A percentile compares a stretch with the other conserved stretches of the same genome.
These are phyloP conservation scores for Kurtzmaniella natalensis DNA, from an alignment of 1,139 yeast genomes.

Conservation along the genomic window DNA sequence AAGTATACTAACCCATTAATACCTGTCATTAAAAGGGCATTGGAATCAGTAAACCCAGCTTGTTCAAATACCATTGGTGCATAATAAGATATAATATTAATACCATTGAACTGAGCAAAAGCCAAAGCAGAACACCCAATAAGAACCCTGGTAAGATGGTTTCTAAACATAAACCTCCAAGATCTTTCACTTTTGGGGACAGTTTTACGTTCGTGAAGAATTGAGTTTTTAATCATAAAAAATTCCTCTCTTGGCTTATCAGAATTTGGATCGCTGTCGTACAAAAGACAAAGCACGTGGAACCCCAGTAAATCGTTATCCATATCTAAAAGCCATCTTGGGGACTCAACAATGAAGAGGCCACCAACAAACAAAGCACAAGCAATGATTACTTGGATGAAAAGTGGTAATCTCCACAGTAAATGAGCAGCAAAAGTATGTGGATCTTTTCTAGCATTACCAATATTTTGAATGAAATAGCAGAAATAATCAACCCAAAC, in stretches of 20 bases:
- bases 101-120: conserved; percentile 55
- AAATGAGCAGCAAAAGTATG: conserved; percentile 37
- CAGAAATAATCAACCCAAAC: conserved; percentile 55
- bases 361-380: conserved; percentile 45
- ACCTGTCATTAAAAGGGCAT: conserved; percentile 52
- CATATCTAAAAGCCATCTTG: conserved; percentile 50
- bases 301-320: conserved; percentile 53
- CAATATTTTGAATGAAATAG: conserved; percentile 41
- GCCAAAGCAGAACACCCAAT: conserved; percentile 50
- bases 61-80: conserved; percentile 53
- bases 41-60: conserved; percentile 48
- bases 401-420: conserved; percentile 52
- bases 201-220: conserved; percentile 43
- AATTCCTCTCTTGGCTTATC: conserved; percentile 46
- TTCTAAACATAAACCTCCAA: conserved; percentile 41
- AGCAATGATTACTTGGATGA: conserved; percentile 47
- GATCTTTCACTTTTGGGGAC: conserved; percentile 40
- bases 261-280: conserved; percentile 50
- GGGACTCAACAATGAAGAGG: conserved; percentile 51
- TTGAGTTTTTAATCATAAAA: conserved; percentile 77
- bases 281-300: conserved; percentile 75
- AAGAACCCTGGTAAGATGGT: conserved; percentile 34
- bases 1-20: conserved; percentile 47
- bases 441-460: conserved; percentile 36
- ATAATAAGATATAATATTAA: conserved; percentile 50